Conservation (phyloP, 1,284 basidiomycete species). For the Hymenochaete sp. region DNA sequence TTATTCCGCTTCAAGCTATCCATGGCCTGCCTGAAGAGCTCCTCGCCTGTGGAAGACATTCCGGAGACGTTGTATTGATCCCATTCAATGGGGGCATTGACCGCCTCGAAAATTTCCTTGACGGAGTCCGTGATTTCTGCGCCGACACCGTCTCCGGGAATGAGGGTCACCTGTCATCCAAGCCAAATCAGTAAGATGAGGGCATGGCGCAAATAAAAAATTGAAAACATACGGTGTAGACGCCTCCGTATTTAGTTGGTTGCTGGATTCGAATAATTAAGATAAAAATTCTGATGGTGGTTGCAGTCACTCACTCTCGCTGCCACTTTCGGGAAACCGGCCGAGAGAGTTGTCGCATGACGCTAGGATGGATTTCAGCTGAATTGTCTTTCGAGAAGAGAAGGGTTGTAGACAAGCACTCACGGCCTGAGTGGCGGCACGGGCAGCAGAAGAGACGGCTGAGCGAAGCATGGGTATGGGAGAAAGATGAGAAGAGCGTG, state of each 20-base stretch:
- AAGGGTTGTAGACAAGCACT: slow-evolving; percentile 20
- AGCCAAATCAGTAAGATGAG: slow-evolving; percentile 18
- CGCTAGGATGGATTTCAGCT: slow-evolving; percentile 33
- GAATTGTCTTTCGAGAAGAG: slow-evolving; percentile 1
- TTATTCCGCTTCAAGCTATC: slow-evolving; percentile 94
- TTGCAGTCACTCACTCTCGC: slow-evolving; percentile 46
- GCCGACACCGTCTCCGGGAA: slow-evolving; percentile 96
- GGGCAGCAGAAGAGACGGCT: slow-evolving; percentile 47
- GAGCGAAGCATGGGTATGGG: slow-evolving; percentile 54
- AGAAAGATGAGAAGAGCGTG: slow-evolving; percentile 22
- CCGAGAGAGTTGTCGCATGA: slow-evolving; percentile 71
- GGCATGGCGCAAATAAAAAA: slow-evolving; percentile 18
- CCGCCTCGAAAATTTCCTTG: slow-evolving; percentile 96
- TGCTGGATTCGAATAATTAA: slow-evolving; percentile 39
- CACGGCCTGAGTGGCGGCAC: slow-evolving; percentile 49
- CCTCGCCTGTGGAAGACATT: slow-evolving; percentile 89
- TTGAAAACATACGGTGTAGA: slow-evolving; percentile 63
- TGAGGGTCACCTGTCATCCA: slow-evolving; percentile 71
- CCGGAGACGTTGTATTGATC: slow-evolving; percentile 98
- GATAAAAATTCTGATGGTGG: slow-evolving; percentile 4
- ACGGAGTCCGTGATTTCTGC: slow-evolving; percentile 97
- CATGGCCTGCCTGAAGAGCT: slow-evolving; percentile 95
- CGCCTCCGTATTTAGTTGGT: slow-evolving; percentile 91
- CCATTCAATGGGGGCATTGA: slow-evolving; percentile 99
- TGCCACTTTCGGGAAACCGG: slow-evolving; percentile 69